Conservation (phyloP, 2,329 filamentous ascomycete genomes). For the Eutypa lata region DNA sequence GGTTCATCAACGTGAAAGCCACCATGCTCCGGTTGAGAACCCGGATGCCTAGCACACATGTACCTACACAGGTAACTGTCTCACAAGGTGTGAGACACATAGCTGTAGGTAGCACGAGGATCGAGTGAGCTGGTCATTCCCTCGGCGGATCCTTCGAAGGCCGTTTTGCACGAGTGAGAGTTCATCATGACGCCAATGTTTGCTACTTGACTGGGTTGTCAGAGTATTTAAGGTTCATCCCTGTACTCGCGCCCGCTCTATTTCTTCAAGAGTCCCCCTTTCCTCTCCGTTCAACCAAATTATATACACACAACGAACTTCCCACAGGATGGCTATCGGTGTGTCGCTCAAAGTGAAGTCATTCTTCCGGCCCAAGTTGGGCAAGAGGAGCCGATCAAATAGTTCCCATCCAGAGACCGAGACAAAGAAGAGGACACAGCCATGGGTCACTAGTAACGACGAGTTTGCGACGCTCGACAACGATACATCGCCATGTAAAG, state of each 20-base stretch:
- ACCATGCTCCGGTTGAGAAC: background rate
- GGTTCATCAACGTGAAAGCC: background rate
- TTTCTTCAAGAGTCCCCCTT: background rate
- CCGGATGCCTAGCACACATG: background rate
- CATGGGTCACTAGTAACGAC: background rate
- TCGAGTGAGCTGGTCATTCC: background rate
- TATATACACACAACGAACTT: background rate
- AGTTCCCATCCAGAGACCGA: conserved; percentile 6
- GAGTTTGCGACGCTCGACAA: background rate
- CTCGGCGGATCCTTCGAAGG: background rate
- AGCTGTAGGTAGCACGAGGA: background rate
- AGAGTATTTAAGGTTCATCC: background rate
- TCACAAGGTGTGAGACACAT: background rate
- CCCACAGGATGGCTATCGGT: conserved; percentile 18
- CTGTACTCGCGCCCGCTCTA: no score
- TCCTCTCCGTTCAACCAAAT: background rate
- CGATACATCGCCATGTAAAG: background rate
- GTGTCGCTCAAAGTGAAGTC: conserved; percentile 20
- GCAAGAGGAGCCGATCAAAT: conserved; percentile 16
- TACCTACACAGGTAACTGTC: background rate
- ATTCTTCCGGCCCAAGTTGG: conserved; percentile 17
- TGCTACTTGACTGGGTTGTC: background rate
- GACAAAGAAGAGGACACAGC: background rate
- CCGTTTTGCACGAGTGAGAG: background rate
- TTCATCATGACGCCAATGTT: background rate